Conservation (phyloP, 2,329 filamentous ascomycete species). For the Trichoderma atroviride region DNA sequence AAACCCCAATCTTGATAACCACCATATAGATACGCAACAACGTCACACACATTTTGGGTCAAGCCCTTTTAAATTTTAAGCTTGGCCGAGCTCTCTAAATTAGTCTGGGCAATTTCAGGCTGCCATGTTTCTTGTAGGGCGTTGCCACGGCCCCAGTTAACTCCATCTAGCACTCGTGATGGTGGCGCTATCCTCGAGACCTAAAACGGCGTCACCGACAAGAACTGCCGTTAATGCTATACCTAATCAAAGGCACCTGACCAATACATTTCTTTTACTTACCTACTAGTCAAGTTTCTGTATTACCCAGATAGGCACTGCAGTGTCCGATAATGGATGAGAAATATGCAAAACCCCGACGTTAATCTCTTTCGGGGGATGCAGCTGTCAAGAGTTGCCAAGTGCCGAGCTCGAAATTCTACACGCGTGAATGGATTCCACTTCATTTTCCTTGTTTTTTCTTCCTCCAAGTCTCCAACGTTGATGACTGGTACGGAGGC, state of each 20-base stretch:
- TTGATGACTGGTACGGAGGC: not conserved
- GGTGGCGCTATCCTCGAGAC: not conserved
- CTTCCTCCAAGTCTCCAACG: not conserved
- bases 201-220: not conserved
- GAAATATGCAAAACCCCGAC: not conserved
- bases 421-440: not conserved
- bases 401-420: not conserved
- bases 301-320: not conserved
- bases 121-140: not conserved
- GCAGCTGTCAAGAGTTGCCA: not conserved
- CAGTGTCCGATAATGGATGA: not conserved
- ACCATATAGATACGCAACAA: not conserved
- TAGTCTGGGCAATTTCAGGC: not conserved
- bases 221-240: not conserved
- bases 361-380: not conserved
- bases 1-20: not conserved
- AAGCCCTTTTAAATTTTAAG: not conserved
- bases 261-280: not conserved
- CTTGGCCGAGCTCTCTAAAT: not conserved
- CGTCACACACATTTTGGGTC: not conserved
- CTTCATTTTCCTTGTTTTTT: not conserved
- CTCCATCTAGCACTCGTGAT: not conserved
- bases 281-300: not conserved
- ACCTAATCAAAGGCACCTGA: not conserved
- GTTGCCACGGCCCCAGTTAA: not conserved